A percentile compares a stretch with the other conserved stretches of the same genome.
phyloP scores from a whole-genome alignment of 2,329 filamentous ascomycete species.

The Hansfordia pulvinata region DNA sequence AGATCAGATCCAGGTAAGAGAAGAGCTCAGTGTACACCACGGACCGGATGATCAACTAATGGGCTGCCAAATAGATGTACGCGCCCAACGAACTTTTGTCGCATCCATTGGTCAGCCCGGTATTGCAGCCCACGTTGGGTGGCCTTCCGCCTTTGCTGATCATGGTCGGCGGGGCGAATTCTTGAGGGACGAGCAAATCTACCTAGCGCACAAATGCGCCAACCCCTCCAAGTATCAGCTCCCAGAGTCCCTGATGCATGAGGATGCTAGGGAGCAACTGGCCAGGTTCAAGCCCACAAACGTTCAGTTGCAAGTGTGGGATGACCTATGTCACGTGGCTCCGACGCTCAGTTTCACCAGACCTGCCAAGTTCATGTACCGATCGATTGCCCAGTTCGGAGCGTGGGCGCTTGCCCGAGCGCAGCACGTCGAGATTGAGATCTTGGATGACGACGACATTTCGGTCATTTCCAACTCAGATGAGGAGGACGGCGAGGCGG shows the following conservation, averaged over 20 bases:
- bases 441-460: constrained; percentile 63
- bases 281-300: constrained; percentile 68
- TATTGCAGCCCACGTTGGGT: constrained; percentile 77
- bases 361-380: constrained; percentile 95
- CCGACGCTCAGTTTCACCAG: constrained; percentile 90
- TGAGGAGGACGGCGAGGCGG: constrained; percentile 13
- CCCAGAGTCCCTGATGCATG: constrained; percentile 45
- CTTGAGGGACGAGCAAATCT: constrained; percentile 87
- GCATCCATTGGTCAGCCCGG: constrained; percentile 82
- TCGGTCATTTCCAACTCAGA: constrained; percentile 57
- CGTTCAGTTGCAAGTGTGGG: constrained; percentile 92
- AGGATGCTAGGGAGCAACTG: constrained; percentile 44
- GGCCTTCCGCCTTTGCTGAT: constrained; percentile 81
- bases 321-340: constrained; percentile 83
- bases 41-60: constrained; percentile 7
- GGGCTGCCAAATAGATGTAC: constrained; percentile 34
- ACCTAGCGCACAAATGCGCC: constrained; percentile 86
- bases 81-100: constrained; percentile 73
- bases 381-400: constrained; percentile 82
- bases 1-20: constrained; percentile 78
- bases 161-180: constrained; percentile 81
- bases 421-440: constrained; percentile 68
- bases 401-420: constrained; percentile 81
- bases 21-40: background rate
- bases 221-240: constrained; percentile 68